Conservation (phyloP, 352 stramenopile species). For the Phytopythium montanum region DNA sequence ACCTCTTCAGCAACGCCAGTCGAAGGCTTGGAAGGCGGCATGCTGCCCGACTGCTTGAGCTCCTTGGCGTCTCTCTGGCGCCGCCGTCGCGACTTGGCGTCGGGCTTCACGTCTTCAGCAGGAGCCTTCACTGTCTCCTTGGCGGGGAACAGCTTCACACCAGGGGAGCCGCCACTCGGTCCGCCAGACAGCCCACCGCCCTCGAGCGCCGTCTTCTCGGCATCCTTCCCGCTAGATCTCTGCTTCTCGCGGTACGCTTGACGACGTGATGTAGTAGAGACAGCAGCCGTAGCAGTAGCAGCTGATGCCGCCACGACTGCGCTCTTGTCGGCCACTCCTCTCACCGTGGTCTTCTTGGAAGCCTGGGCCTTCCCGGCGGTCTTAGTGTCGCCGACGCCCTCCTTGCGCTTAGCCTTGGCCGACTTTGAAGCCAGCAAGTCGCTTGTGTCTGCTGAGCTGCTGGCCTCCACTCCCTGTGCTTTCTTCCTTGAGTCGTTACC, state of each 20-base stretch:
- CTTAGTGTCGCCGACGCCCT: neutral
- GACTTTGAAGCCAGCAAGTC: neutral
- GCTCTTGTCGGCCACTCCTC: constrained; percentile 20
- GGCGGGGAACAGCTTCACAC: neutral
- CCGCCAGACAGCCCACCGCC: no score
- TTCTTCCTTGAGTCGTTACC: neutral
- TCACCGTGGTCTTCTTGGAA: constrained; percentile 16
- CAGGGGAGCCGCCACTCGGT: neutral
- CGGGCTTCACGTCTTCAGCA: neutral
- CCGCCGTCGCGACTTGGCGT: constrained; percentile 2
- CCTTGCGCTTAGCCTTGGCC: constrained; percentile 3
- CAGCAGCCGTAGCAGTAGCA: neutral
- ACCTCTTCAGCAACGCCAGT: neutral
- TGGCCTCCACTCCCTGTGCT: neutral
- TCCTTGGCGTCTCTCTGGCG: constrained; percentile 5
- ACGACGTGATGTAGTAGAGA: constrained; percentile 19
- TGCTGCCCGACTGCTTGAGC: neutral
- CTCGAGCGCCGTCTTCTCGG: constrained; percentile 1
- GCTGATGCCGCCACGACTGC: neutral
- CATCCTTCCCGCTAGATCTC: constrained; percentile 16
- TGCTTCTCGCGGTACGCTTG: constrained; percentile 69
- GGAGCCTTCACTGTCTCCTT: neutral
- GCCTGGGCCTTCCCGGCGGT: neutral
- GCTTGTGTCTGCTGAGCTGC: neutral
- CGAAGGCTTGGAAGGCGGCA: neutral